Evolutionary conservation across 2,329 filamentous ascomycete genomes (phyloP), one percentile per base, ranked within the genome.

Genomic region (Aspergillus luchuensis): DNA sequence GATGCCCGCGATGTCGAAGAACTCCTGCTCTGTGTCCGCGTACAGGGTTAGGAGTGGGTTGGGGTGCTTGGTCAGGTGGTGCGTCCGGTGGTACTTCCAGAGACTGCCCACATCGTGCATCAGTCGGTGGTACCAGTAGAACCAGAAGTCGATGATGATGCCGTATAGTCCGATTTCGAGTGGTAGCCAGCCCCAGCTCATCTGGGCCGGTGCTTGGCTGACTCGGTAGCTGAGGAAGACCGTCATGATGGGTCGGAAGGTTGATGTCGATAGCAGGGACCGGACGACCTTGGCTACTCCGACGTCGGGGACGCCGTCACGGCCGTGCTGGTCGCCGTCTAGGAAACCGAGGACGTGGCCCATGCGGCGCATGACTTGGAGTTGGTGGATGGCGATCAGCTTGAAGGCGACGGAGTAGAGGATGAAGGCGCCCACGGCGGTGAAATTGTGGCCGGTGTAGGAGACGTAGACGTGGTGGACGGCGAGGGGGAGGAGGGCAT

Each of bases 51-150:
- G 67, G 0, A 81, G 72, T 6, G 77, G 76, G 50, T 78, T 79
- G 4, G 79, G 79, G 57, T 81, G 79, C 61, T 80, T 80, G 45
- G 78, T 80, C 8, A 81, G 67, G 63, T 81, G 79, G 57, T 81
- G 79, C 0, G 78, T 80, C 53, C 78, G 75, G 68, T 81, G 79
- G 60, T 73, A 80, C 48, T 77, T 72, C 79, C 79, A 81, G 11
- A 81, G 70, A 1, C 59, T 65, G 17, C 71, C 67, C 15, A 77
- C 52, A 56, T 80, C 78, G 60, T 81, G 79, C 75, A 79, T 80
- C 15, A 71, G 48, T 3, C 78, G 74, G 61, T 79, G 78, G 59
- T 80, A 80, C 72, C 74, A 68, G 47, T 68, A 68, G 52, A 67
- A 68, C 77, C 77, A 81, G 51, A 80, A 79, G 63, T 81, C 79